Evolutionary conservation across 2,329 filamentous ascomycete genomes (phyloP).

Genomic region (Trichoderma cornu-damae): DNA sequence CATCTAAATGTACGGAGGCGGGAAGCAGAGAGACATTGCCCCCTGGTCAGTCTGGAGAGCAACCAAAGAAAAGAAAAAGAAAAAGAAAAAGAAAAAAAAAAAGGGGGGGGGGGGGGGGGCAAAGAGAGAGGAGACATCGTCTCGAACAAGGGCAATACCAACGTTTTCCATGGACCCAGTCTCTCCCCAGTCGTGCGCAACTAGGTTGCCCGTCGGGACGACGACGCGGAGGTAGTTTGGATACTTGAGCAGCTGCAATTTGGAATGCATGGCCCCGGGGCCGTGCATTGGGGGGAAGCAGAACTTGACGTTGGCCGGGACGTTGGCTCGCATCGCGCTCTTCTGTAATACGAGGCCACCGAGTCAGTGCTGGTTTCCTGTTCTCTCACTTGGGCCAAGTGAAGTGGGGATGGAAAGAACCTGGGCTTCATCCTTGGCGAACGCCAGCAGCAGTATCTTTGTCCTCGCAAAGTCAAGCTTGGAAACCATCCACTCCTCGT

Average conservation of each 20-base stretch:
- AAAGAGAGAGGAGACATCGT: no score
- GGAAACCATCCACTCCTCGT: slow-evolving; percentile 70
- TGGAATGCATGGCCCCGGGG: slow-evolving; percentile 82
- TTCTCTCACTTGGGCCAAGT: background rate
- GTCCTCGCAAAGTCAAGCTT: slow-evolving; percentile 61
- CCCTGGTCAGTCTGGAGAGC: background rate
- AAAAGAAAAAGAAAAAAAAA: background rate
- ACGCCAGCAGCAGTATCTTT: slow-evolving; percentile 57
- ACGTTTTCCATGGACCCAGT: slow-evolving; percentile 80
- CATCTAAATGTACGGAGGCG: slow-evolving; percentile 51
- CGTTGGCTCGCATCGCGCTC: slow-evolving; percentile 44
- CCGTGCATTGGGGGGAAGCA: slow-evolving; percentile 81
- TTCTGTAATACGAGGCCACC: slow-evolving; percentile 32
- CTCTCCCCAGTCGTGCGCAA: slow-evolving; percentile 86
- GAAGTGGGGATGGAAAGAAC: slow-evolving; percentile 31
- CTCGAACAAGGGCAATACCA: no score
- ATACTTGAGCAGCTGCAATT: slow-evolving; percentile 85
- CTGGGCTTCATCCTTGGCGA: slow-evolving; percentile 48
- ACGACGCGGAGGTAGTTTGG: slow-evolving; percentile 68
- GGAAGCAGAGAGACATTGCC: background rate
- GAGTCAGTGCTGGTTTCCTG: background rate
- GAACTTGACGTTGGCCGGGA: slow-evolving; percentile 54
- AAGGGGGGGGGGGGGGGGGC: background rate
- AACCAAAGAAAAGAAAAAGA: background rate
- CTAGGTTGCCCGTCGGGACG: slow-evolving; percentile 81